Conservation (phyloP, 2,329 filamentous ascomycete species). For the Helotiales sp. region DNA sequence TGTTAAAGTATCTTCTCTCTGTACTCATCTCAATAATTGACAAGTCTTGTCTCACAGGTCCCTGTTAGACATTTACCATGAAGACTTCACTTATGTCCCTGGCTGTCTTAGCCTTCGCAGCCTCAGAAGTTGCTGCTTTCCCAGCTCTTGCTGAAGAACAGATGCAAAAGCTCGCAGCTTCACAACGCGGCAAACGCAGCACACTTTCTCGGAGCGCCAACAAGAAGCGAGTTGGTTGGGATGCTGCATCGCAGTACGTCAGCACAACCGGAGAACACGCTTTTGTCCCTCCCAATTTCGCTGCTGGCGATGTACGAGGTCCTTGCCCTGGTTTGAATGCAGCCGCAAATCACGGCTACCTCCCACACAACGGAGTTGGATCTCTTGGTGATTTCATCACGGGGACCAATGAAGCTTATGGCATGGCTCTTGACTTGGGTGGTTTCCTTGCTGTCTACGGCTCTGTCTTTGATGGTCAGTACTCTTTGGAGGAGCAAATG, state of each 20-base stretch:
- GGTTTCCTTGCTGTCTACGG: conserved; percentile 43
- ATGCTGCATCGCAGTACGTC: background rate
- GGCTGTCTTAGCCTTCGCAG: background rate
- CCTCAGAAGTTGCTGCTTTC: background rate
- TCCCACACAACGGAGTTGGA: conserved; percentile 41
- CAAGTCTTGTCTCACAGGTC: no score
- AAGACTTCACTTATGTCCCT: background rate
- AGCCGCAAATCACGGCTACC: conserved; percentile 43
- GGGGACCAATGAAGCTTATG: conserved; percentile 41
- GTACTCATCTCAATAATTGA: background rate
- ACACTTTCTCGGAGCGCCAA: background rate
- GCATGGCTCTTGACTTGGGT: conserved; percentile 44
- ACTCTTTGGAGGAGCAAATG: no score
- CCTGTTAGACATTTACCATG: background rate
- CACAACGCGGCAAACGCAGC: background rate
- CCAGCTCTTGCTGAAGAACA: background rate
- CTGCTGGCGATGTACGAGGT: conserved; percentile 24
- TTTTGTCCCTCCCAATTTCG: background rate
- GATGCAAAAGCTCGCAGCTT: background rate
- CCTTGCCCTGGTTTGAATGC: conserved; percentile 44
- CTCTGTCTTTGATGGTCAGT: conserved; percentile 48
- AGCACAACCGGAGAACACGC: background rate
- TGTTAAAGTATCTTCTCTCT: background rate
- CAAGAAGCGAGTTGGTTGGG: background rate
- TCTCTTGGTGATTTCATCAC: conserved; percentile 33